A percentile compares a stretch with the other conserved stretches of the same genome.
Evolutionary conservation across 129 eudicot genomes (phyloP).

Genomic region (Flaveria trinervia): DNA sequence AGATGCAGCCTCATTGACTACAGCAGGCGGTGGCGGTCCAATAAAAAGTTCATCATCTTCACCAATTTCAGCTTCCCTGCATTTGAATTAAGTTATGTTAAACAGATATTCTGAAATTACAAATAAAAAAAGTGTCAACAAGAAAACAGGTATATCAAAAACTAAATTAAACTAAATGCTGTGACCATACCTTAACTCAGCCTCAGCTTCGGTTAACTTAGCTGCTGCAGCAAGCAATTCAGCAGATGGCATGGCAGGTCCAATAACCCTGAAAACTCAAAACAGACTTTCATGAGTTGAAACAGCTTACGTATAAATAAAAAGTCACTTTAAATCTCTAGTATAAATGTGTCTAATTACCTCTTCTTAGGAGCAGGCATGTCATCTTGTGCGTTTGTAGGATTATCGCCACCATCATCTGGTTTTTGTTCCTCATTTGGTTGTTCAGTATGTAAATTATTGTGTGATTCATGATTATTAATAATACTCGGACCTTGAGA

Average conservation of each 20-base stretch:
- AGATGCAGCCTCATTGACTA: slow-evolving; percentile 84
- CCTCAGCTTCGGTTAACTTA: slow-evolving; percentile 95
- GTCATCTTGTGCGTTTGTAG: slow-evolving; percentile 42
- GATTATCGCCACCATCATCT: slow-evolving; percentile 38
- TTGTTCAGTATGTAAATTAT: slow-evolving; percentile 28
- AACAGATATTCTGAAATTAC: slow-evolving; percentile 12
- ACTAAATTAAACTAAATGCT: background rate
- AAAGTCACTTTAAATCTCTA: background rate
- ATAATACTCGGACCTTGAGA: slow-evolving; percentile 34
- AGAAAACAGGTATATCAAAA: background rate
- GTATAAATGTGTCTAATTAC: slow-evolving; percentile 25
- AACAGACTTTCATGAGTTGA: background rate
- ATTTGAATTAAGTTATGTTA: slow-evolving; percentile 29
- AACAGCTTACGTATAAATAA: background rate
- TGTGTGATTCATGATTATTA: slow-evolving; percentile 38
- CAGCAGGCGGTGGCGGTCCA: slow-evolving; percentile 99
- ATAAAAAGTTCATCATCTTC: slow-evolving; percentile 65
- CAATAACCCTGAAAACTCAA: slow-evolving; percentile 64
- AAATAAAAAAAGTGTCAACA: background rate
- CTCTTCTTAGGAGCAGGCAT: slow-evolving; percentile 56
- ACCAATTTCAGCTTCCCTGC: slow-evolving; percentile 85
- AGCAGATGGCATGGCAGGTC: slow-evolving; percentile 99
- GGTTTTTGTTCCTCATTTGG: slow-evolving; percentile 35
- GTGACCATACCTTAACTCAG: slow-evolving; percentile 75
- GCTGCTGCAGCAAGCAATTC: slow-evolving; percentile 99